A percentile compares a stretch with the other conserved stretches of the same genome.
phyloP scores from a whole-genome alignment of 73 alveolate species.

The Paramecium tetraurelia region DNA sequence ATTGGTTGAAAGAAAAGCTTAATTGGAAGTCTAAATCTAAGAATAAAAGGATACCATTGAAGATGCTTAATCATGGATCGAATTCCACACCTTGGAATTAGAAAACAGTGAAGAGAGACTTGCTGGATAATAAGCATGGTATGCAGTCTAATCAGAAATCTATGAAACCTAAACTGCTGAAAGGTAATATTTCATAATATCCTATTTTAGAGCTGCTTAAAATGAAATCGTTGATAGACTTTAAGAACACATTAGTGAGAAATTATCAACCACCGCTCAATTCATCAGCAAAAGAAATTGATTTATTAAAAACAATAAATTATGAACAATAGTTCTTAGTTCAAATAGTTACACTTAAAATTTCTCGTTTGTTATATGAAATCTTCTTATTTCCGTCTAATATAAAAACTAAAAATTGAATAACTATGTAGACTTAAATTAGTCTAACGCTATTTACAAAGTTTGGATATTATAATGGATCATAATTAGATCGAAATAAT shows the following conservation, averaged over 20 bases:
- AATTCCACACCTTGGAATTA: slow-evolving; percentile 52
- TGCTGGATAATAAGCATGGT: slow-evolving; percentile 45
- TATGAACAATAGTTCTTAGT: slow-evolving; percentile 30
- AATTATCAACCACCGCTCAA: slow-evolving; percentile 43
- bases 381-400: background rate
- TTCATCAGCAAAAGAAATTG: slow-evolving; percentile 23
- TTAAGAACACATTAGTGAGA: slow-evolving; percentile 53
- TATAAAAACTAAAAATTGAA: too few relatives aligned
- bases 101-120: slow-evolving; percentile 46
- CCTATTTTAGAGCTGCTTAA: slow-evolving; percentile 33
- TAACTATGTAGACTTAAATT: too few relatives aligned
- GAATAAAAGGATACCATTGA: slow-evolving; percentile 50
- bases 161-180: slow-evolving; percentile 42
- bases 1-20: slow-evolving; percentile 39
- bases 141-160: background rate
- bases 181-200: background rate
- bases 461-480: too few relatives aligned
- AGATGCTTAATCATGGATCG: slow-evolving; percentile 50
- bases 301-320: slow-evolving; percentile 33
- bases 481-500: too few relatives aligned
- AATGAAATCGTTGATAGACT: slow-evolving; percentile 44
- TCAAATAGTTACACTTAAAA: background rate
- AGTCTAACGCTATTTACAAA: too few relatives aligned
- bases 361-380: background rate
- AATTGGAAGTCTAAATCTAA: slow-evolving; percentile 36